These are phyloP conservation scores for Nepenthes alata DNA, from an alignment of 179 eudicot genomes.

Conservation along the genomic window DNA sequence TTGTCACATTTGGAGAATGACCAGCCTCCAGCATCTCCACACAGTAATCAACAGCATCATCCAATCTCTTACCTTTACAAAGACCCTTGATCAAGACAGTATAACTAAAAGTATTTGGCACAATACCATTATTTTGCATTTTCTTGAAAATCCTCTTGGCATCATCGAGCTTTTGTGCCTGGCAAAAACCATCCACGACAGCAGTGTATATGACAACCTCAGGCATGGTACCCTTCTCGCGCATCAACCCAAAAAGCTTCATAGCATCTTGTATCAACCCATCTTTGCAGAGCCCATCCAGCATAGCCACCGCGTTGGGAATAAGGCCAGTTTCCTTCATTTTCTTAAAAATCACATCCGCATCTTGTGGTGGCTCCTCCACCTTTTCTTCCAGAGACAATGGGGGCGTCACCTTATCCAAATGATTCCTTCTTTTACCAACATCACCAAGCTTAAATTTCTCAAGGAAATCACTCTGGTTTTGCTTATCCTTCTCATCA, in stretches of 20 bases:
- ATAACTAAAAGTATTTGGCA: constrained; percentile 71
- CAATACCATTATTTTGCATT: constrained; percentile 62
- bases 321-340: constrained; percentile 82
- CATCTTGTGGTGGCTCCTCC: constrained; percentile 42
- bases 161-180: constrained; percentile 64
- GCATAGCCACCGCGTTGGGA: constrained; percentile 92
- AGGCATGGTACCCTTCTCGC: constrained; percentile 79
- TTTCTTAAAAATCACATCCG: constrained; percentile 67
- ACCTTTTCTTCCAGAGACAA: constrained; percentile 16
- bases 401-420: constrained; percentile 1
- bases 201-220: constrained; percentile 89
- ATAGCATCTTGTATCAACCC: constrained; percentile 85
- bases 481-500: constrained; percentile 7
- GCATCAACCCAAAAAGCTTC: constrained; percentile 82
- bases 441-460: constrained; percentile 23
- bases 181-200: constrained; percentile 84
- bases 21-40: constrained; percentile 80
- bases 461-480: constrained; percentile 21
- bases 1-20: constrained; percentile 56
- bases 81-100: constrained; percentile 53
- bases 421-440: constrained; percentile 6
- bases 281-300: constrained; percentile 83
- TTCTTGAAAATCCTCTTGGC: constrained; percentile 72
- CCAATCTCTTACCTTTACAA: constrained; percentile 39
- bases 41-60: constrained; percentile 51